Conservation (phyloP, 208 protist species). For the Trypanosomatidae sp. region DNA sequence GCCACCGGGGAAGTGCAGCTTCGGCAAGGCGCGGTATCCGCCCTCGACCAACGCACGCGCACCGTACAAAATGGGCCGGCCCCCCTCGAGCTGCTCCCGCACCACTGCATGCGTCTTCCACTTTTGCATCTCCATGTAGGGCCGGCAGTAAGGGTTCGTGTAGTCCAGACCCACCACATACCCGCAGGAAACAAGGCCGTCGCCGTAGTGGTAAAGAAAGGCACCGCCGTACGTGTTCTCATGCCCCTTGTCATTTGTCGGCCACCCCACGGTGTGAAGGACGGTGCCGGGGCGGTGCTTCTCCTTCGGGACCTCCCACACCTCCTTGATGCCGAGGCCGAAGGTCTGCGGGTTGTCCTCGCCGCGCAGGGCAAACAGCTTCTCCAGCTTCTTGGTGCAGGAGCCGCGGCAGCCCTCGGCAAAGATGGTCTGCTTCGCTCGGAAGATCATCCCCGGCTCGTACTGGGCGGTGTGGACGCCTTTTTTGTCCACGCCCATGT, state of each 20-base stretch:
- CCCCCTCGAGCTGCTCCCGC: conserved; percentile 86
- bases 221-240: conserved; percentile 95
- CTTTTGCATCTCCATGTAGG: conserved; percentile 97
- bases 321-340: conserved; percentile 97
- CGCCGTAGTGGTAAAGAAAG: conserved; percentile 97
- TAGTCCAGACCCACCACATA: conserved; percentile 98
- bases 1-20: conserved; percentile 95
- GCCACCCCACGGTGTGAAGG: conserved; percentile 96
- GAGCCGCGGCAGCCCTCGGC: conserved; percentile 97
- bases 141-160: conserved; percentile 94
- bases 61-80: conserved; percentile 93
- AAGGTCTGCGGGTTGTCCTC: conserved; percentile 93
- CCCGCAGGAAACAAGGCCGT: conserved; percentile 90
- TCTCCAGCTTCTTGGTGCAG: conserved; percentile 93
- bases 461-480: conserved; percentile 92
- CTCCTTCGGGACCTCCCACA: conserved; percentile 95
- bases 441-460: conserved; percentile 96
- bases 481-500: conserved; percentile 92
- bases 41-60: conserved; percentile 97
- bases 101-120: conserved; percentile 96
- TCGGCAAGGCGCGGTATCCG: conserved; percentile 94
- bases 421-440: conserved; percentile 95
- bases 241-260: conserved; percentile 82
- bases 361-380: conserved; percentile 85
- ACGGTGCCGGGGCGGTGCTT: conserved; percentile 89